Conservation (phyloP, 257 asterid genomes). For the Capsicum baccatum region DNA sequence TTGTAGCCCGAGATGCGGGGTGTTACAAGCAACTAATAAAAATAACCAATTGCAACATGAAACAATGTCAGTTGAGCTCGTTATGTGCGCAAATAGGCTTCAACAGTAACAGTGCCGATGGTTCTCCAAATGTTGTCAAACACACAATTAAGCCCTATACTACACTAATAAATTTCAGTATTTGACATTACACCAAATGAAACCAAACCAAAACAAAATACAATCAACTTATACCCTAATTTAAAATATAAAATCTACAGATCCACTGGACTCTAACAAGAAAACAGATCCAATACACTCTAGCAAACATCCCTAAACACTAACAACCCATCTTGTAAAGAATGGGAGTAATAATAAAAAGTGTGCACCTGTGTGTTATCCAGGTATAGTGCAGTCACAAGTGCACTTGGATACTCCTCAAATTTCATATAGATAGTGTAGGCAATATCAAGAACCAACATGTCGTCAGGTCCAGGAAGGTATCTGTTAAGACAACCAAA, state of each 20-base stretch:
- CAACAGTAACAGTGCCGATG: too few species aligned
- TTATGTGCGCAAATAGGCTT: too few species aligned
- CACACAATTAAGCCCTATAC: too few species aligned
- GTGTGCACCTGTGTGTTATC: conserved; percentile 76
- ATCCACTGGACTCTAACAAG: background rate
- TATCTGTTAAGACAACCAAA: conserved; percentile 54
- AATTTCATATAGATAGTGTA: conserved; percentile 77
- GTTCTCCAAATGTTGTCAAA: too few species aligned
- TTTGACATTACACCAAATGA: background rate
- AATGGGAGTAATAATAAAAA: background rate
- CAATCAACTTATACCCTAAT: background rate
- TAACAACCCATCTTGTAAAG: background rate
- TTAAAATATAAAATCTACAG: conserved; percentile 5
- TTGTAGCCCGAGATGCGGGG: too few species aligned
- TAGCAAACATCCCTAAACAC: conserved; percentile 19
- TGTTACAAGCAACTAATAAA: too few species aligned
- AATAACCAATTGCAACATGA: too few species aligned
- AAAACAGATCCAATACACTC: background rate
- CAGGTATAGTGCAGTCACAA: conserved; percentile 78
- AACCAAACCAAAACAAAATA: conserved; percentile 21
- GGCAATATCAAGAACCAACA: conserved; percentile 77
- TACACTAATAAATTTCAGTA: too few species aligned
- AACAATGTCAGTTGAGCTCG: too few species aligned
- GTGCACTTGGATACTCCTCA: conserved; percentile 81
- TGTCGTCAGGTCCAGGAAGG: conserved; percentile 95